Evolutionary conservation across 768 basidiomycete genomes (phyloP), one percentile per base, ranked within the genome.

Genomic region (Suillus fuscotomentosus): DNA sequence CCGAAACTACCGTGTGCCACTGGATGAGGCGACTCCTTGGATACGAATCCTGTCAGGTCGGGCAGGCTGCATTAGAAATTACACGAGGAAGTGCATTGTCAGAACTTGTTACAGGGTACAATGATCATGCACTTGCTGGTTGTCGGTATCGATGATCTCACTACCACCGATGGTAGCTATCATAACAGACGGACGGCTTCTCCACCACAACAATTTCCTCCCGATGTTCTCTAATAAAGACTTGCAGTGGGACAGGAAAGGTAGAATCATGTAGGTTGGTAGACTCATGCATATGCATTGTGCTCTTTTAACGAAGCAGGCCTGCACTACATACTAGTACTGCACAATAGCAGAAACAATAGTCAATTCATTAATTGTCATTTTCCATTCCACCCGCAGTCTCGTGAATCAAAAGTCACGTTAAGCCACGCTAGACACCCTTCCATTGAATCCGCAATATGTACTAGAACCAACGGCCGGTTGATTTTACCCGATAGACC

Each of bases 1-100:
- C 62, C 53, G 34, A 62, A 65, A 24, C 50, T 65, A 53, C 64
- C 64, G 34, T 61, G 60, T 2, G 61, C 43, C 43, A 45, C 24
- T 10, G 65, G 55, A 48, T 56, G 45, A 14, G 62, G 11, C 17
- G 41, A 62, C 22, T 63, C 36, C 14, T 47, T 56, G 15, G 15
- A 15, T 43, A 64, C 10, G 9, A 53, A 22, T 39, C 48, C 61
- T 2, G 64, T 65, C 24, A 65, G 64, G 42, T 65, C 50, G 1
- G 50, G 36, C 24, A 48, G 51, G 17, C 51, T 53, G 51, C 17
- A 53, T 53, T 5, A 34, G 5, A 60, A 38, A 3, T 45, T 11
- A 9, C 22, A 27, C 41, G 22, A 41, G 56, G 5, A 17, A 17
- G 2, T 11, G 56, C 1, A 5, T 41, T 20, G n/a, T 31, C 31